Conservation (phyloP, 495 filamentous ascomycete species). For the Neurospora pannonica region DNA sequence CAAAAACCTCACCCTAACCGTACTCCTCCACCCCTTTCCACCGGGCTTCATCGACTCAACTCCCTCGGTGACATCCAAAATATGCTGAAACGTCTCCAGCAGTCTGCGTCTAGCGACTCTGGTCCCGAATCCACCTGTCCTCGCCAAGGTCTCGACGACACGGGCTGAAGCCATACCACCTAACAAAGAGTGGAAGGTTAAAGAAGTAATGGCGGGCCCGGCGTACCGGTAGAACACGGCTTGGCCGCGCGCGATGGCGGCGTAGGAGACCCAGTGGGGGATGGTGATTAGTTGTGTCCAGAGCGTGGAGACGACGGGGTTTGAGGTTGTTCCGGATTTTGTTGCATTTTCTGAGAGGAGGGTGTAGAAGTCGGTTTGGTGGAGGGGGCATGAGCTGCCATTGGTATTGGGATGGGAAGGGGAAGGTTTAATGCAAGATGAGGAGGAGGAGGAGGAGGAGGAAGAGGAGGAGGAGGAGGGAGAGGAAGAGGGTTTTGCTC, state of each 20-base stretch:
- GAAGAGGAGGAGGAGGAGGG: neutral
- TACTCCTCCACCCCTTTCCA: conserved; percentile 57
- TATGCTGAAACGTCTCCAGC: conserved; percentile 67
- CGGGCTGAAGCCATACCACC: conserved; percentile 55
- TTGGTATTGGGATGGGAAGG: neutral
- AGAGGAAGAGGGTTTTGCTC: neutral
- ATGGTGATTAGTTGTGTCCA: conserved; percentile 63
- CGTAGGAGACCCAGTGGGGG: conserved; percentile 78
- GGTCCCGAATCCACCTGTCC: conserved; percentile 70
- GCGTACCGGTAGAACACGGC: conserved; percentile 66
- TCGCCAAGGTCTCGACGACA: conserved; percentile 63
- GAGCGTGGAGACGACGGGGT: conserved; percentile 46
- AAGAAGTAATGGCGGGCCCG: conserved; percentile 47
- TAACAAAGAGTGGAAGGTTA: conserved; percentile 57
- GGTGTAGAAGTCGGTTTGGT: conserved; percentile 48
- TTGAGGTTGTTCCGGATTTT: conserved; percentile 3
- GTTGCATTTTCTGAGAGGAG: conserved; percentile 28
- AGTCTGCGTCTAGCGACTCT: conserved; percentile 59
- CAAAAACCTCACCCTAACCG: conserved; percentile 64
- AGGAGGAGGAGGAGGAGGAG: neutral
- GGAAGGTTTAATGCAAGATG: too few relatives aligned
- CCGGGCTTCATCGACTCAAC: conserved; percentile 57
- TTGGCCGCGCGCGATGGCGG: conserved; percentile 64
- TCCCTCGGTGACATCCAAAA: conserved; percentile 59
- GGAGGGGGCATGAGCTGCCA: neutral